Evolutionary conservation across 1,284 basidiomycete genomes (phyloP), one percentile per base, ranked within the genome.

Genomic region (Neonothopanus nambi): DNA sequence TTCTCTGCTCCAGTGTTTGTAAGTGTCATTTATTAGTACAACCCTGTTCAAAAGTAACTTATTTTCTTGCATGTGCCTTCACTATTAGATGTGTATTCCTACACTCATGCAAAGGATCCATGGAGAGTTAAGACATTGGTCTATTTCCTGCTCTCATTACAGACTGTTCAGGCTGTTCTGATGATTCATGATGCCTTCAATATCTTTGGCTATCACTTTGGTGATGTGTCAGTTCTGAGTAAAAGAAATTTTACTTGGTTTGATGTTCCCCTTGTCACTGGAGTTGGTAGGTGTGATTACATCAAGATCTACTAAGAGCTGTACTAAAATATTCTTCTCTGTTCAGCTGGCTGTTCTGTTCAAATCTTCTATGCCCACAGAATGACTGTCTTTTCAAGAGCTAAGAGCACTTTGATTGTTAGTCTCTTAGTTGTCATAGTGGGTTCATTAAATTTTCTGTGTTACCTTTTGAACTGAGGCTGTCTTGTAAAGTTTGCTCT

Each of bases 121-220:
- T 13, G 17, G 4, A 9, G 9, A 5, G 23, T 46, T 20, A 46
- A 46, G n/a, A 20, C 5, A 7, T 28, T 46, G 5, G 44, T 46
- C 1, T 35, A 46, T 46, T 28, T n/a, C 12, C 20, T 46, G 6
- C 37, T 11, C 28, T 18, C 37, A 28, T 11, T 46, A 5, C 30
- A 46, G 18, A 15, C 37, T 20, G 1, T 35, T 1, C 44, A 46
- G 24, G 37, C 44, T 12, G 23, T 46, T 1, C 30, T 46, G 11
- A 35, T 46, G 18, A 35, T 35, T 20, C 44, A 46, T 20, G 44
- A 46, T 46, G 44, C 44, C 1, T 46, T 46, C 23, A 35, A 28
- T 4, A 46, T 35, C 5, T 46, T 46, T 46, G 44, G 44, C 5
- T 46, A 46, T 13, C 30, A 35, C n/a, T 46, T 35, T 35, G 30